These are phyloP conservation scores for Ophiostoma sp. DNA, from an alignment of 2,329 filamentous ascomycete genomes.

Conservation along the genomic window DNA sequence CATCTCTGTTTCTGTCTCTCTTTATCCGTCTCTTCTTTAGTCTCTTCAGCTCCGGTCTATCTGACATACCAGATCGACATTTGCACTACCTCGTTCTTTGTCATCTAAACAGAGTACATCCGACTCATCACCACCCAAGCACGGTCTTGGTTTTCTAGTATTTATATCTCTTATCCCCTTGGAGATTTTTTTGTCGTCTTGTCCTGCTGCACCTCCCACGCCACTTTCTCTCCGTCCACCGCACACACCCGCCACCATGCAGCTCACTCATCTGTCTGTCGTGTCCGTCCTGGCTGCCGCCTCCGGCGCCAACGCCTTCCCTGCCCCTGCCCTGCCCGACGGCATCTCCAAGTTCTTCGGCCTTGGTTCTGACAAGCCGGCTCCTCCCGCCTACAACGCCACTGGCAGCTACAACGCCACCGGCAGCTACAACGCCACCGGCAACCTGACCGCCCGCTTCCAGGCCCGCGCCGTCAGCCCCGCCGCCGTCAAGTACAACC, in stretches of 20 bases:
- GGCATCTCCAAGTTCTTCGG: neutral
- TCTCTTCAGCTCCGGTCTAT: neutral
- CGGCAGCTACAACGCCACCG: conserved; percentile 1
- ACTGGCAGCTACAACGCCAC: neutral
- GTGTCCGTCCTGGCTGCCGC: conserved; percentile 8
- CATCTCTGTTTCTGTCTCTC: neutral
- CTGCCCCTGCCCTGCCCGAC: neutral
- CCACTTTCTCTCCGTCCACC: neutral
- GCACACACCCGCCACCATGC: neutral
- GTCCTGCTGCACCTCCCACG: neutral
- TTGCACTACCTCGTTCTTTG: too few species aligned
- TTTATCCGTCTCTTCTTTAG: neutral
- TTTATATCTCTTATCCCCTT: neutral
- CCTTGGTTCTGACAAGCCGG: neutral
- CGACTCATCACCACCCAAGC: neutral
- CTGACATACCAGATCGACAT: neutral
- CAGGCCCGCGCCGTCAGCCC: neutral
- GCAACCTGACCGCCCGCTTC: neutral
- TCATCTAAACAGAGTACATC: neutral
- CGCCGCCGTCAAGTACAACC: neutral
- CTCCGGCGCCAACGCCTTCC: conserved; percentile 3
- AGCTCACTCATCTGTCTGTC: neutral
- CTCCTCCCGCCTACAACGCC: neutral
- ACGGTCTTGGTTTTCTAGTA: neutral
- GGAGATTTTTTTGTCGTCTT: neutral